Evolutionary conservation across 768 basidiomycete genomes (phyloP), one percentile per base, ranked within the genome.

Genomic region (Russula abietina): DNA sequence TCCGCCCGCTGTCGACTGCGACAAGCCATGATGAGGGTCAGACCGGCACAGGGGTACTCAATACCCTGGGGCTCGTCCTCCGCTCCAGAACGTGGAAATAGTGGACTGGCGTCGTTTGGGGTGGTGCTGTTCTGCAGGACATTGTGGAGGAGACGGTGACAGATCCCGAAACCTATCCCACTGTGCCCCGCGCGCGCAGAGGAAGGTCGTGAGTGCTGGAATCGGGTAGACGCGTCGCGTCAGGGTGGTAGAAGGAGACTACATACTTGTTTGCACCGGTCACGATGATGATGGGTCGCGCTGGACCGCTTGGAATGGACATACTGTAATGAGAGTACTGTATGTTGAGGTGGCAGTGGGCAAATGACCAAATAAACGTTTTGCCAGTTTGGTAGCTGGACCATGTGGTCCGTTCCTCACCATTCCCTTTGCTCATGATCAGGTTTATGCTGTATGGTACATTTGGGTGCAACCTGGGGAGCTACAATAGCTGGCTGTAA

Each of bases 1-100:
- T 85, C 81, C 2, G 87, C 92, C 4, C 85, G 80, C 64, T 81
- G 78, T 43, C 73, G 75, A 65, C 78, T 89, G 57, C 92, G 80
- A 71, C 92, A 93, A 0, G 91, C 92, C 80, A 94, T 79, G 65
- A 94, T 83, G 28, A 94, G 75, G 0, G 87, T 91, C 52, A 91
- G 69, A 7, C 85, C 85, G 19, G 79, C 76, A 67, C 78, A 83
- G 9, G 73, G 72, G 14, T 71, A 64, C 61, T 60, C 61, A 59
- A 56, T 28, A 62, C 62, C 55, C 48, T 39, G 38, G 38, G 58
- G 60, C 51, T 70, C 52, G 38, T 16, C 16, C 38, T 68, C 57
- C 22, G 65, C 36, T 12, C 62, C 12, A 52, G 72, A 33, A 56
- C 73, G 71, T n/a, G 73, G 70, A 48, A 73, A 73, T 63, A 79